Conservation (phyloP, 139 green algal species). For the Zygnema cylindricum region DNA sequence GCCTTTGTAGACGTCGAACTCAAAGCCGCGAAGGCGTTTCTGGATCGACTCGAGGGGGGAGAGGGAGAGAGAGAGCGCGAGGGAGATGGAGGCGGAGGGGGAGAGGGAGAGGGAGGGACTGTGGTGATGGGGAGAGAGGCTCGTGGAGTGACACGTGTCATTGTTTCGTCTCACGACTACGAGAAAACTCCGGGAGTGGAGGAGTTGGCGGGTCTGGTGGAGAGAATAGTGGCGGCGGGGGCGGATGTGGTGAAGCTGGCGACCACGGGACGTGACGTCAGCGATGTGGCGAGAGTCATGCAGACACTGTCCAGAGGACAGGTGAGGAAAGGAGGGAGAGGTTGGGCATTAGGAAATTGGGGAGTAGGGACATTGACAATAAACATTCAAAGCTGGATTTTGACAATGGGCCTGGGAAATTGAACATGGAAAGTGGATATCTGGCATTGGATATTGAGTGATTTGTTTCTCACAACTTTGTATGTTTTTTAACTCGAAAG, state of each 20-base stretch:
- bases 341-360: background rate
- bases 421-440: background rate
- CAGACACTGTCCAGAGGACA: conserved; percentile 32
- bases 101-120: too few species aligned
- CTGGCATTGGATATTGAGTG: too few species aligned
- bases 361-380: conserved; percentile 4
- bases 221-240: conserved; percentile 71
- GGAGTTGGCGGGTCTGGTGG: conserved; percentile 72
- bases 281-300: conserved; percentile 78
- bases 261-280: conserved; percentile 84
- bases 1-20: conserved; percentile 93
- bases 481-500: too few species aligned
- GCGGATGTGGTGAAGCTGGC: conserved; percentile 94
- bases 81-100: too few species aligned
- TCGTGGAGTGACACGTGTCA: conserved; percentile 80
- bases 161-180: conserved; percentile 95
- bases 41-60: too few species aligned
- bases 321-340: background rate
- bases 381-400: background rate
- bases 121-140: too few species aligned
- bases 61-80: too few species aligned
- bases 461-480: too few species aligned
- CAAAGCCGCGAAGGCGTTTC: too few species aligned
- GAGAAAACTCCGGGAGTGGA: conserved; percentile 72
- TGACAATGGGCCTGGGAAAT: conserved; percentile 3